Conservation (phyloP, 23 red algal genomes). For the Chondrus crispus region DNA sequence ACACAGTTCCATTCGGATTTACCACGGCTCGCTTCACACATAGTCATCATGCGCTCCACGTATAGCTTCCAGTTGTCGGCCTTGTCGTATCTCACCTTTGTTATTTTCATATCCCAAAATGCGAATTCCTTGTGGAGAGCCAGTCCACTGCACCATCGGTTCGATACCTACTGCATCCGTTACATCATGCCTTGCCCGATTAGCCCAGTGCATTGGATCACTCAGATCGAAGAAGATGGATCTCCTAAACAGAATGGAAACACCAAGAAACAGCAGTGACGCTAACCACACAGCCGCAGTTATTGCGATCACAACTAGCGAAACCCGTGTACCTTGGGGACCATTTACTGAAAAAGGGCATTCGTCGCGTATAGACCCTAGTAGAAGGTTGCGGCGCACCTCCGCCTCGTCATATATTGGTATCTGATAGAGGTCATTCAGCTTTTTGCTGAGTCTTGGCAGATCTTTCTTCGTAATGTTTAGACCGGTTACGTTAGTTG, state of each 20-base stretch:
- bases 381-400: neutral
- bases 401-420: neutral
- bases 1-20: too few relatives aligned
- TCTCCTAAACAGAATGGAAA: neutral
- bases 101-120: too few relatives aligned
- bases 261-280: neutral
- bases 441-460: neutral
- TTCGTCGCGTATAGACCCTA: neutral
- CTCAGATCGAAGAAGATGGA: neutral
- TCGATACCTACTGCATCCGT: neutral
- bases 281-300: neutral
- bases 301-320: neutral
- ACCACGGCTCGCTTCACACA: too few relatives aligned
- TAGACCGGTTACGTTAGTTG: neutral
- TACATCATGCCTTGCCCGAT: neutral
- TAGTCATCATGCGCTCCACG: too few relatives aligned
- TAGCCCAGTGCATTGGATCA: conserved; percentile 2
- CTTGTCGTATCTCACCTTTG: too few relatives aligned
- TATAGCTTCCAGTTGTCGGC: too few relatives aligned
- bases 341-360: neutral
- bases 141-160: too few relatives aligned
- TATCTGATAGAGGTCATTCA: neutral
- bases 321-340: neutral
- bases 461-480: neutral
- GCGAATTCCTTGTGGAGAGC: too few relatives aligned